Percentiles rank a stretch among this genome's conserved stretches.
Conservation (phyloP, 257 asterid genomes). For the Apocynum venetum region DNA sequence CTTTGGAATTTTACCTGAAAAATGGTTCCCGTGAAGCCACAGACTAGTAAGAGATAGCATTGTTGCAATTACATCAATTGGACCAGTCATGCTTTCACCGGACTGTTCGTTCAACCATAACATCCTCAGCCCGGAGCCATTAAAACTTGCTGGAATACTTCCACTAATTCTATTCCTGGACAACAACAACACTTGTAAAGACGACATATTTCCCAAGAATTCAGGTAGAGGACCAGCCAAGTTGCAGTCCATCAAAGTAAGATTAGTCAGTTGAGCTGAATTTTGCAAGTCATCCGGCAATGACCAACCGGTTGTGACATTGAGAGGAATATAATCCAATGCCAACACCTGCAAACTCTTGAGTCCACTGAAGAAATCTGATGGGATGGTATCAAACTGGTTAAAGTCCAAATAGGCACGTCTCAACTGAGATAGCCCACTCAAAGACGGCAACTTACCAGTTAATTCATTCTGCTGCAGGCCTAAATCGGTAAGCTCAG, state of each 20-base stretch:
- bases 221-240: constrained; percentile 75
- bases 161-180: constrained; percentile 57
- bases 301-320: constrained; percentile 68
- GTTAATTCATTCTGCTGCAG: constrained; percentile 61
- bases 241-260: constrained; percentile 51
- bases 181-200: constrained; percentile 59
- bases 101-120: constrained; percentile 73
- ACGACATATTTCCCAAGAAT: constrained; percentile 64
- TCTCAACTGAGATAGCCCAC: constrained; percentile 57
- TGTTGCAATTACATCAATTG: constrained; percentile 49
- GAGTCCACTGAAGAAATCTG: constrained; percentile 76
- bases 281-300: constrained; percentile 54
- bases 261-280: constrained; percentile 68
- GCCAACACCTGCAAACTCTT: constrained; percentile 74
- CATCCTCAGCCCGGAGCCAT: constrained; percentile 39
- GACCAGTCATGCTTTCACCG: constrained; percentile 61
- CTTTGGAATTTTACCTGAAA: constrained; percentile 72
- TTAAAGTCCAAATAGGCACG: constrained; percentile 78
- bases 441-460: constrained; percentile 72
- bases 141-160: constrained; percentile 60
- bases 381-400: constrained; percentile 62
- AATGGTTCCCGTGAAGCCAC: constrained; percentile 85
- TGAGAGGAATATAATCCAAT: constrained; percentile 62
- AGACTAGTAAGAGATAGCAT: constrained; percentile 65
- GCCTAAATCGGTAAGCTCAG: constrained; percentile 58